Evolutionary conservation across 345 rosid genomes (phyloP).

Genomic region (Streptanthus diversifolius): DNA sequence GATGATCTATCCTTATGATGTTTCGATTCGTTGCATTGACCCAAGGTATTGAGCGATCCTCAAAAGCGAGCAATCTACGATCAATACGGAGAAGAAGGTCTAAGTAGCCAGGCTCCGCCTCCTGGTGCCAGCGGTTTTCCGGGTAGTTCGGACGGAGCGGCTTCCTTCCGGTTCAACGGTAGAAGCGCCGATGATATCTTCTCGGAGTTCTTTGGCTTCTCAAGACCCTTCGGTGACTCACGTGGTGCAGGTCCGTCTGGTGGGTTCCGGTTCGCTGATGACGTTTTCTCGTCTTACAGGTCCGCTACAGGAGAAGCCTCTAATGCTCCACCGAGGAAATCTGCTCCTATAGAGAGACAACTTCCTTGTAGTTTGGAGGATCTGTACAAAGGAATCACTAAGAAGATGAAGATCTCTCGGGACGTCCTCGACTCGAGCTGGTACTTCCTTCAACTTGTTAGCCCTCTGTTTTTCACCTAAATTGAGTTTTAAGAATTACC

Average conservation of each 20-base stretch:
- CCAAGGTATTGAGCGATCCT: constrained; percentile 74
- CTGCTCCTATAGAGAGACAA: constrained; percentile 66
- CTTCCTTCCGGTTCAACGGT: constrained; percentile 63
- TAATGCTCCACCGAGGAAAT: constrained; percentile 50
- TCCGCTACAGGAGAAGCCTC: constrained; percentile 46
- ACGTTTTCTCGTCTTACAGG: constrained; percentile 49
- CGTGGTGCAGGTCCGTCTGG: constrained; percentile 53
- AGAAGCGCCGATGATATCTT: constrained; percentile 81
- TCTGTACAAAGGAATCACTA: constrained; percentile 72
- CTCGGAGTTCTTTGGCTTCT: constrained; percentile 76
- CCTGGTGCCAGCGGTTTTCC: constrained; percentile 62
- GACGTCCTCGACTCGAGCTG: constrained; percentile 61
- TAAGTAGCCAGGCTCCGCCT: constrained; percentile 72
- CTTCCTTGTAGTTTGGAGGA: constrained; percentile 92
- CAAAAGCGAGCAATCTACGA: constrained; percentile 76
- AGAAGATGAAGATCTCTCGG: constrained; percentile 91
- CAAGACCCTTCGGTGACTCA: constrained; percentile 62
- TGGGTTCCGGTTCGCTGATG: constrained; percentile 58
- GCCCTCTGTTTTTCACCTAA: neutral
- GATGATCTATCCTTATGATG: neutral
- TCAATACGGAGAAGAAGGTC: constrained; percentile 89
- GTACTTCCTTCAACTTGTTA: constrained; percentile 18
- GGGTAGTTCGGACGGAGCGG: constrained; percentile 40
- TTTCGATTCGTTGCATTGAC: constrained; percentile 9
- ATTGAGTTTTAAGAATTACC: neutral